Evolutionary conservation across 1,139 yeast genomes (phyloP), one percentile per base, ranked within the genome.

Genomic region (Yamadazyma mexicana): DNA sequence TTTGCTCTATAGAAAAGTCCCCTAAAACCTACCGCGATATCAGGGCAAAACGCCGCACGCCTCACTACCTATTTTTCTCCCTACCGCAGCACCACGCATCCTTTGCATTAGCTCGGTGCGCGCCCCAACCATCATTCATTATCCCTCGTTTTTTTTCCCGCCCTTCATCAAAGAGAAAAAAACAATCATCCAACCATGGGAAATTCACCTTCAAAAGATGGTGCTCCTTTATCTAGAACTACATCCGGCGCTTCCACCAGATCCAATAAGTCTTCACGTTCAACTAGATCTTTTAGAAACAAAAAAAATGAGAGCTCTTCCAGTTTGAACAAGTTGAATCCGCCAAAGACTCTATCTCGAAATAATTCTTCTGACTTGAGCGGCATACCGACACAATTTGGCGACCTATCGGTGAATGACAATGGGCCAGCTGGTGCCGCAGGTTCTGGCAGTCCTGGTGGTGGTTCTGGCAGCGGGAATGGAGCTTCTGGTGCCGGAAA

Each of bases 181-280:
- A 33, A 34, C 22, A 29, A 16, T 17, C 22, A 6, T 31, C n/a
- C 22, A 15, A 31, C 18, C 31, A 73, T 73, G 79, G 79, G 79
- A 40, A 73, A 73, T 49, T 59, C 65, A 25, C 59, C 75, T 23
- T 70, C 76, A 24, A 72, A 69, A 50, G 61, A 61, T 28, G 51
- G 52, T 4, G 43, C 73, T 16, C 73, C 80, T 12, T 72, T 79
- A 53, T 63, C 74, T 15, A 62, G 83, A 37, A 67, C 79, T 7
- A 36, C 45, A 3, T 41, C 45, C 8, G 35, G 40, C 5, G 39
- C 42, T 14, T 40, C 17, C 81, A 77, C 55, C 77, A 29, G 33
- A 24, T 44, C 84, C 2, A 71, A 75, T 39, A 71, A 66, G 43
- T 76, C 81, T 4, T 68, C 73, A 20, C 73, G 67, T 49, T 74